These are phyloP conservation scores for Opeltia flavorubescens DNA, from an alignment of 495 filamentous ascomycete species.

Conservation along the genomic window DNA sequence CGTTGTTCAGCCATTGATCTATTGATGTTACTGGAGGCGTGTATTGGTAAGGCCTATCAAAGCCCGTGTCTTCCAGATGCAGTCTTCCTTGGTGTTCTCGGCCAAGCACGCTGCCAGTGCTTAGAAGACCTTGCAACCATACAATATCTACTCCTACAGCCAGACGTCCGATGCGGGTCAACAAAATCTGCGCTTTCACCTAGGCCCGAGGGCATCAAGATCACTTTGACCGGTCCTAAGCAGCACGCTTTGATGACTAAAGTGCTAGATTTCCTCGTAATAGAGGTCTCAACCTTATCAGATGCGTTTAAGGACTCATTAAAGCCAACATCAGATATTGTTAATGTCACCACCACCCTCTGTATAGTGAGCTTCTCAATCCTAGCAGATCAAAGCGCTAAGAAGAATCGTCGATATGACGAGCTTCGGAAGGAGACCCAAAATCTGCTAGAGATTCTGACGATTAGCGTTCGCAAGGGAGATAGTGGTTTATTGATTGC, in stretches of 20 bases:
- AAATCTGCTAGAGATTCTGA: not conserved
- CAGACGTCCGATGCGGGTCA: not conserved
- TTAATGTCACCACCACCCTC: slow-evolving; percentile 3
- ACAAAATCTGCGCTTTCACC: no score
- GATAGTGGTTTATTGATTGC: slow-evolving; percentile 7
- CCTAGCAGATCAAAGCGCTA: slow-evolving; percentile 1
- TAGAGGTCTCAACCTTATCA: not conserved
- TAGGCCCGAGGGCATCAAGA: not conserved
- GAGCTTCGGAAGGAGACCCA: slow-evolving; percentile 1
- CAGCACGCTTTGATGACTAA: not conserved
- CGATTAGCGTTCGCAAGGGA: not conserved
- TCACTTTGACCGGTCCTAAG: not conserved
- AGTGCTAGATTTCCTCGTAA: not conserved
- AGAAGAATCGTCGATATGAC: not conserved
- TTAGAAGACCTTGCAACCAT: slow-evolving; percentile 16
- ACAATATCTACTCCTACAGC: slow-evolving; percentile 24
- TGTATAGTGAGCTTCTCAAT: slow-evolving; percentile 9
- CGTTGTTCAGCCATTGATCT: slow-evolving; percentile 22
- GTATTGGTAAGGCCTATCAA: slow-evolving; percentile 18
- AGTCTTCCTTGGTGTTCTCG: slow-evolving; percentile 21
- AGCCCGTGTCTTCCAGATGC: slow-evolving; percentile 1
- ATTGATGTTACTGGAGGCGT: slow-evolving; percentile 24
- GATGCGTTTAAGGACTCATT: not conserved
- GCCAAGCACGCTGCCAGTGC: slow-evolving; percentile 17
- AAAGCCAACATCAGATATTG: slow-evolving; percentile 2